Conservation (phyloP, 2,329 filamentous ascomycete genomes). For the Aspergillus jensenii region DNA sequence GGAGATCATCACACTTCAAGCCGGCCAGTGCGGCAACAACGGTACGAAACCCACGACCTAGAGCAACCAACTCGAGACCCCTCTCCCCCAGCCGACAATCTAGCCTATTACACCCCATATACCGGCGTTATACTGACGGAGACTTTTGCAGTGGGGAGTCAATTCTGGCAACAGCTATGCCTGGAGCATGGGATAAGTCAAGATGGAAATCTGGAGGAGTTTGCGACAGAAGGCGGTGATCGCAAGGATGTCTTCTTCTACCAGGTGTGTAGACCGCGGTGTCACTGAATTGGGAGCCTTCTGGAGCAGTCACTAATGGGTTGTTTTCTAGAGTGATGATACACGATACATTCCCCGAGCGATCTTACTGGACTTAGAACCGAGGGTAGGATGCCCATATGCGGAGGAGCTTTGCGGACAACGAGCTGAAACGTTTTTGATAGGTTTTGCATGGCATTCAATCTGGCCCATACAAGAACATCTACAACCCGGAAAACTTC, state of each 20-base stretch:
- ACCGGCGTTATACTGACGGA: constrained; percentile 31
- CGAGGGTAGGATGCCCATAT: constrained; percentile 59
- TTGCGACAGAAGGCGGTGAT: constrained; percentile 95
- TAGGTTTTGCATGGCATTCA: constrained; percentile 89
- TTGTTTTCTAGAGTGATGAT: constrained; percentile 73
- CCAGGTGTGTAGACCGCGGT: constrained; percentile 49
- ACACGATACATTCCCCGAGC: constrained; percentile 96
- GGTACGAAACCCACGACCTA: constrained; percentile 59
- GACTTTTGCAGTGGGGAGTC: constrained; percentile 71
- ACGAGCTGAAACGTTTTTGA: not conserved
- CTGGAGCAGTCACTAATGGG: not conserved
- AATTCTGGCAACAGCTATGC: constrained; percentile 99
- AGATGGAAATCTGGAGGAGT: constrained; percentile 95
- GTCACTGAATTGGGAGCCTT: not conserved
- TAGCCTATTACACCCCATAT: not conserved
- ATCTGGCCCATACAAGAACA: constrained; percentile 91
- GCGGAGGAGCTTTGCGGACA: not conserved
- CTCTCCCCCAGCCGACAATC: constrained; percentile 3
- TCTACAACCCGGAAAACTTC: constrained; percentile 99
- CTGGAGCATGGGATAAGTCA: constrained; percentile 97
- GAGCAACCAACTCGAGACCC: constrained; percentile 16
- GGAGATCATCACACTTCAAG: constrained; percentile 99
- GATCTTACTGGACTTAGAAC: constrained; percentile 92
- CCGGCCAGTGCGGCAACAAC: constrained; percentile 99
- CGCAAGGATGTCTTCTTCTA: constrained; percentile 99